Percentiles rank a stretch among this genome's conserved stretches.
phyloP scores from a whole-genome alignment of 805 yeast species.

The Blastobotrys chiropterorum region DNA sequence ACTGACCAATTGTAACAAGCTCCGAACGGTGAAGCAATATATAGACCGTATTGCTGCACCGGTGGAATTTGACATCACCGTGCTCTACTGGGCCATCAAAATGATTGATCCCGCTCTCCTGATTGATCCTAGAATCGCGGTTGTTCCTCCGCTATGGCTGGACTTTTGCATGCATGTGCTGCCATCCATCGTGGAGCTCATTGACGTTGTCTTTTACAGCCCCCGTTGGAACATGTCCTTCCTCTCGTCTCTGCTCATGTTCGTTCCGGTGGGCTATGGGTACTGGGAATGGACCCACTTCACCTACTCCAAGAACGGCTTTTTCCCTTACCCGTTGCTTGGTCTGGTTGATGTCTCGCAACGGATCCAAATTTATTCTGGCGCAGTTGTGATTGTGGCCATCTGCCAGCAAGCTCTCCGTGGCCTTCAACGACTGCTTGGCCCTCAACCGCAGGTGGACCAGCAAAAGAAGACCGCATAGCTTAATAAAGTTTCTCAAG shows the following conservation, averaged over 20 bases:
- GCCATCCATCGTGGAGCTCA: constrained; percentile 25
- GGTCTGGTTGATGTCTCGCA: constrained; percentile 17
- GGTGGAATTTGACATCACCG: constrained; percentile 27
- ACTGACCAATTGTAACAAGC: constrained; percentile 4
- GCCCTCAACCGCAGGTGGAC: background rate
- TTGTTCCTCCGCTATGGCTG: constrained; percentile 21
- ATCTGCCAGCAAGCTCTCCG: background rate
- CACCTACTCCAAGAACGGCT: constrained; percentile 24
- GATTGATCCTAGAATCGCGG: constrained; percentile 23
- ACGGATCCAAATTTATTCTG: constrained; percentile 20
- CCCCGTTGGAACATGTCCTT: constrained; percentile 23
- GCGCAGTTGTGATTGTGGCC: background rate
- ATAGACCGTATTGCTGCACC: constrained; percentile 28
- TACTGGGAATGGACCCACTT: constrained; percentile 32
- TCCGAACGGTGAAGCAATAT: constrained; percentile 15
- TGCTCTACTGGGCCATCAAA: constrained; percentile 31
- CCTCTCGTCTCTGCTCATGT: constrained; percentile 16
- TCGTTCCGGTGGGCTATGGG: constrained; percentile 19
- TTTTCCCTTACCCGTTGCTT: constrained; percentile 32
- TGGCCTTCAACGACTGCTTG: background rate
- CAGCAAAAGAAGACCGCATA: background rate
- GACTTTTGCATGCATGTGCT: constrained; percentile 28
- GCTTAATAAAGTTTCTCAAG: too few relatives aligned
- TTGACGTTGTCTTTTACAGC: constrained; percentile 24
- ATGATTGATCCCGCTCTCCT: constrained; percentile 25